phyloP scores from a whole-genome alignment of 2,329 filamentous ascomycete genomes.

The Epichloe sp. region DNA sequence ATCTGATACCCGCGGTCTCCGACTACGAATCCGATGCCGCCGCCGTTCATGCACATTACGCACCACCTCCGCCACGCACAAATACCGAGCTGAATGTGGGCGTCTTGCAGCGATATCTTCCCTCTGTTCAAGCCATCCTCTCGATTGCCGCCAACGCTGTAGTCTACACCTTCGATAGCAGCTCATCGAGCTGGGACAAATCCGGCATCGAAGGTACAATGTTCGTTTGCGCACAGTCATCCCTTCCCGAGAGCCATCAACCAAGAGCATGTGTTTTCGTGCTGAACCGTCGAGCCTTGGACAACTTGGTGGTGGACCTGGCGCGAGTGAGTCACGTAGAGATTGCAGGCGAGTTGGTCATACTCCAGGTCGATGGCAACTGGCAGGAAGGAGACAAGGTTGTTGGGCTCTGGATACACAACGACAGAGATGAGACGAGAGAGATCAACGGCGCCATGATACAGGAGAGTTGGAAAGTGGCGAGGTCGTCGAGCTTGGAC shows the following conservation, averaged over 20 bases:
- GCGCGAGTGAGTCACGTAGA: constrained; percentile 49
- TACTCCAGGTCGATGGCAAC: constrained; percentile 28
- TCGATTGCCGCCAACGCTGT: constrained; percentile 77
- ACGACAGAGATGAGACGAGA: constrained; percentile 32
- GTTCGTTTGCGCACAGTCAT: constrained; percentile 63
- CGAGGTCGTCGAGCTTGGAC: constrained; percentile 16
- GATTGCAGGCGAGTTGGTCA: constrained; percentile 41
- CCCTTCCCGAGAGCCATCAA: constrained; percentile 21
- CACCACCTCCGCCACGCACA: constrained; percentile 44
- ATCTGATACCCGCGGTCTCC: constrained; percentile 28
- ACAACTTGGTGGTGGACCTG: constrained; percentile 59
- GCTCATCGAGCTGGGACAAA: constrained; percentile 67
- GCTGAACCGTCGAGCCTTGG: constrained; percentile 56
- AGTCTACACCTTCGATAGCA: constrained; percentile 64
- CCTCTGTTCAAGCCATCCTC: constrained; percentile 58
- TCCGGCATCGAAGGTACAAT: constrained; percentile 73
- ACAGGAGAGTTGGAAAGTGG: constrained; percentile 28
- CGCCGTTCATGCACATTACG: constrained; percentile 25
- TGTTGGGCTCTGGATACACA: constrained; percentile 43
- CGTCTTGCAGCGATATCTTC: constrained; percentile 71
- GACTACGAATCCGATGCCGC: constrained; percentile 57
- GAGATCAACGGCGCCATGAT: constrained; percentile 28
- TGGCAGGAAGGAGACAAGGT: constrained; percentile 26
- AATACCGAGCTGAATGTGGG: constrained; percentile 80
- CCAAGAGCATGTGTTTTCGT: constrained; percentile 51